Evolutionary conservation across 2,329 filamentous ascomycete species (phyloP).

Genomic region (Moelleriella libera): DNA sequence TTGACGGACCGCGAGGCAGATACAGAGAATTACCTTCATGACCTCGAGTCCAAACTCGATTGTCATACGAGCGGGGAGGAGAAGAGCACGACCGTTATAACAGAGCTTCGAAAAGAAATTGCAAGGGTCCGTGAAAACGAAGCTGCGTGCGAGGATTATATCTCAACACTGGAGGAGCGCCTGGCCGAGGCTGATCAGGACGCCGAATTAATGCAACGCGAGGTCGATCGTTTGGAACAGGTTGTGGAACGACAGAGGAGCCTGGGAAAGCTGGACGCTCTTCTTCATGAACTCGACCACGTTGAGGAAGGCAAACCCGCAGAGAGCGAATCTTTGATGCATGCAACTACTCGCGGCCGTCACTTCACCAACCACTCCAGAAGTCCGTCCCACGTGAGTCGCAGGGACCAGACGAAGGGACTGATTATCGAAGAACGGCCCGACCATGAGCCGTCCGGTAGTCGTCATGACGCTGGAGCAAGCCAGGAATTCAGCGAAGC

Average conservation of each 20-base stretch:
- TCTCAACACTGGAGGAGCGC: constrained; percentile 88
- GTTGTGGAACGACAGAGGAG: constrained; percentile 92
- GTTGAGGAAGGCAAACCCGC: constrained; percentile 43
- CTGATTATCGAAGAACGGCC: constrained; percentile 35
- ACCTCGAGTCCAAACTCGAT: constrained; percentile 81
- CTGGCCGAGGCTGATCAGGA: constrained; percentile 94
- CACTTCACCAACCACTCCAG: constrained; percentile 35
- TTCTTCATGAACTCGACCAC: constrained; percentile 80
- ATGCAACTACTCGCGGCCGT: constrained; percentile 15
- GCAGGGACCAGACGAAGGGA: constrained; percentile 38
- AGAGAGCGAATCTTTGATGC: constrained; percentile 9
- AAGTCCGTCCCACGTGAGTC: constrained; percentile 38
- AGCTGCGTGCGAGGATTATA: constrained; percentile 84
- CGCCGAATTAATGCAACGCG: constrained; percentile 89
- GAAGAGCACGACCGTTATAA: constrained; percentile 73
- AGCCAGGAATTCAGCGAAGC: constrained; percentile 20
- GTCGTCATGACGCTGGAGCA: constrained; percentile 30
- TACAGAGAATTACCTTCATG: constrained; percentile 85
- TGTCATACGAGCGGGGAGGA: constrained; percentile 86
- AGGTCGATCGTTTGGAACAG: constrained; percentile 86
- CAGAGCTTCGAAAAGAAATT: constrained; percentile 84
- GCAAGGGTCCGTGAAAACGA: constrained; percentile 80
- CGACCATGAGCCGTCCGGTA: constrained; percentile 18
- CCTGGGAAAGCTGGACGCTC: constrained; percentile 83
- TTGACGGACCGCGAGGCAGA: constrained; percentile 80